These are phyloP conservation scores for Venturia effusa DNA, from an alignment of 2,329 filamentous ascomycete genomes.

Conservation along the genomic window DNA sequence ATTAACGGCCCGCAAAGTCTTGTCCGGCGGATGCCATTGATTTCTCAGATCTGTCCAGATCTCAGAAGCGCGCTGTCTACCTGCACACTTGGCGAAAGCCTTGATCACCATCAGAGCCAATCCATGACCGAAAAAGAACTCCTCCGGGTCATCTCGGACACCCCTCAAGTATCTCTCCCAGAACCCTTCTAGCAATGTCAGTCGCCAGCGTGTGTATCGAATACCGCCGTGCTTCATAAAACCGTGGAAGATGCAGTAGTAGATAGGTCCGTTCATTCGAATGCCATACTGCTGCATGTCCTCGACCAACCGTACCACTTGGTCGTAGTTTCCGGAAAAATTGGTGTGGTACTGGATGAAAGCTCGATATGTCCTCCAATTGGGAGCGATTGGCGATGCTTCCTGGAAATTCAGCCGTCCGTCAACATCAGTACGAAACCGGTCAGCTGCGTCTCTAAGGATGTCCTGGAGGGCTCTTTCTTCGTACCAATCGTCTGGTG, in stretches of 20 bases:
- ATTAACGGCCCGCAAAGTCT: background rate
- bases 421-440: constrained; percentile 32
- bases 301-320: constrained; percentile 58
- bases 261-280: constrained; percentile 63
- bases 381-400: constrained; percentile 55
- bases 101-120: constrained; percentile 49
- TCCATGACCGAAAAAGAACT: constrained; percentile 13
- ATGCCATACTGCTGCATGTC: constrained; percentile 69
- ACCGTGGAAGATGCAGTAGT: constrained; percentile 70
- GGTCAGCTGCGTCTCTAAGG: constrained; percentile 30
- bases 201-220: constrained; percentile 60
- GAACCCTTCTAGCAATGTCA: constrained; percentile 54
- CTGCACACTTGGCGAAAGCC: constrained; percentile 53
- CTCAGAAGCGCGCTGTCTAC: constrained; percentile 39
- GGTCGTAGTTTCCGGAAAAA: constrained; percentile 57
- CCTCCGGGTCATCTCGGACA: constrained; percentile 17
- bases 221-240: constrained; percentile 64
- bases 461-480: constrained; percentile 25
- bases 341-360: constrained; percentile 66
- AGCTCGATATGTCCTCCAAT: constrained; percentile 69
- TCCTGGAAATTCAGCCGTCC: constrained; percentile 53
- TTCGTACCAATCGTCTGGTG: constrained; percentile 5
- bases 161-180: constrained; percentile 52
- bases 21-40: constrained; percentile 22
- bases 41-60: constrained; percentile 39